Percentiles rank a stretch among this genome's conserved stretches.
Conservation (phyloP, 768 basidiomycete genomes). For the Leccinum longicurvipes region DNA sequence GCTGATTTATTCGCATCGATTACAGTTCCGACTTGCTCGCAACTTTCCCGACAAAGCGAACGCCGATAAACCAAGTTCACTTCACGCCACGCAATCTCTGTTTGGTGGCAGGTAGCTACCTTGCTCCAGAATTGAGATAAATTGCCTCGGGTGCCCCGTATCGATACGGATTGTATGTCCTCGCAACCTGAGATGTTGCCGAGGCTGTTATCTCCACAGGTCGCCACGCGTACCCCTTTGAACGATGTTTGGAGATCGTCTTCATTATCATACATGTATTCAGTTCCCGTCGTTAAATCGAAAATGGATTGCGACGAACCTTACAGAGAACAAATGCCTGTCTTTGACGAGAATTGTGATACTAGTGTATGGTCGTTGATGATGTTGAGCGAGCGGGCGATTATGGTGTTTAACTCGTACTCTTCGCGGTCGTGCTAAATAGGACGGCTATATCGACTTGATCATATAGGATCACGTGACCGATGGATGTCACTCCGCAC, state of each 20-base stretch:
- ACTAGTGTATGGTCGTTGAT: too few species aligned
- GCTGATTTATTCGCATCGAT: constrained; percentile 3
- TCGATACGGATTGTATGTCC: not conserved
- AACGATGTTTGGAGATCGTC: constrained; percentile 1
- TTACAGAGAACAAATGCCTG: too few species aligned
- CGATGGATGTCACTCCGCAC: not conserved
- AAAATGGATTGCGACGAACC: not conserved
- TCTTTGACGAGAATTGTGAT: too few species aligned
- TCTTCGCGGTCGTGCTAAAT: too few species aligned
- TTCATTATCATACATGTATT: constrained; percentile 3
- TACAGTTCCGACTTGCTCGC: constrained; percentile 78
- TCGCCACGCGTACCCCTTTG: not conserved
- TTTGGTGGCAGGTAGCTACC: constrained; percentile 76
- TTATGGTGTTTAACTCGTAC: too few species aligned
- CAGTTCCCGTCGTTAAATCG: not conserved
- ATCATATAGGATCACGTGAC: constrained; percentile 21
- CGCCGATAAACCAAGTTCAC: constrained; percentile 87
- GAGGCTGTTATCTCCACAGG: not conserved
- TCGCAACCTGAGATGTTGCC: not conserved
- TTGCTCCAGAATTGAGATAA: constrained; percentile 55
- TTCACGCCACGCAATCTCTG: constrained; percentile 95
- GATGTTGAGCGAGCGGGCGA: too few species aligned
- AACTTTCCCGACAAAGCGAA: constrained; percentile 94
- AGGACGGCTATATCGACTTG: too few species aligned
- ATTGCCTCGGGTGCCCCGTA: not conserved